Evolutionary conservation across 148 eudicot genomes (phyloP), one percentile per base, ranked within the genome.

Genomic region (Polygonum maritimum): DNA sequence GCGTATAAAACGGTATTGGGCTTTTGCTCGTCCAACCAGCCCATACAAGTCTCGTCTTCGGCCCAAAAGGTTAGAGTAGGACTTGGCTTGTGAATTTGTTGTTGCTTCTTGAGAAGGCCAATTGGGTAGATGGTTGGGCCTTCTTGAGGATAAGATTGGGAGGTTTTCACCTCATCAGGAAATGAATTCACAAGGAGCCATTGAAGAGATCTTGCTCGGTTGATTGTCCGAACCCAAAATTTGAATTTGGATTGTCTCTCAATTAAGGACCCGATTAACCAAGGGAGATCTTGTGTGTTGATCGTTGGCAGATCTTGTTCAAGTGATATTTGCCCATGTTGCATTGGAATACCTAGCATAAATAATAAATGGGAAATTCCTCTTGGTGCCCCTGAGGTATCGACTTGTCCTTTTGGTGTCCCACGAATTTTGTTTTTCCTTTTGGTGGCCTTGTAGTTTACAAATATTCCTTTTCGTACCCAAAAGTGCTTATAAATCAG

Each of bases 1-100:
- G 91, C 77, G 80, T 93, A 93, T 19, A 93, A 57, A 0, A 93
- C 97, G 12, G 90, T 89, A 49, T 86, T 75, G 22, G 79, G 80
- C 22, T 67, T 69, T 76, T 91, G 91, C 47, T 78, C 63, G 57
- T 86, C 81, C 3, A 89, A 85, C 98, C 98, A 93, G 18, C 76
- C 84, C 55, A 89, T 75, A 76, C 92, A 87, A 14, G 85, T 84
- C 76, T 7, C 77, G 39, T 93, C 97, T 76, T 89, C 94, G 48
- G 81, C 81, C 90, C 90, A 88, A 36, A 88, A 85, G 11, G 79
- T 74, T 73, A 74, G 84, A 78, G 74, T 86, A 13, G 60, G 15
- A 39, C 75, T 36, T 16, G 38, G 39, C 11, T 31, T 62, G 10
- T 0, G 38, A 62, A 62, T 31, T 31, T 26, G 69, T 12, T 26